phyloP scores from a whole-genome alignment of 2,329 filamentous ascomycete species.

The Mariannaea elegans region DNA sequence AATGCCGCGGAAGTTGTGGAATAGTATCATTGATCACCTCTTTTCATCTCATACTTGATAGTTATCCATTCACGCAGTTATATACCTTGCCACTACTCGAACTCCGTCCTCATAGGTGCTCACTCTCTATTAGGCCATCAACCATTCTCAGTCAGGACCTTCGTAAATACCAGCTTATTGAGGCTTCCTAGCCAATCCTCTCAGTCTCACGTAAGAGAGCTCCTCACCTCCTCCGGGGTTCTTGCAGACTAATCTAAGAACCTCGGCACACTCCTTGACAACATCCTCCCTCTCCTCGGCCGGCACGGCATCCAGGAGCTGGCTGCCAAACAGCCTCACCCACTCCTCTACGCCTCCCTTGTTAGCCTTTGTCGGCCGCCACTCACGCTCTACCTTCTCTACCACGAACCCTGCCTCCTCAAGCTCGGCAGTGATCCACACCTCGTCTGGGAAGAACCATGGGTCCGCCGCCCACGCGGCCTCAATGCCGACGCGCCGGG shows the following conservation, averaged over 20 bases:
- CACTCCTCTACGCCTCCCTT: slow-evolving; percentile 71
- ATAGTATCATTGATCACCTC: too few species aligned
- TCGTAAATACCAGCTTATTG: slow-evolving; percentile 6
- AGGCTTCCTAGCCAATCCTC: slow-evolving; percentile 56
- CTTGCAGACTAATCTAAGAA: slow-evolving; percentile 63
- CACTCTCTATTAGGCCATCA: too few species aligned
- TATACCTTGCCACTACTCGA: too few species aligned
- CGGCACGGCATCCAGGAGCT: slow-evolving; percentile 63
- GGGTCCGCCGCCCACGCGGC: slow-evolving; percentile 62
- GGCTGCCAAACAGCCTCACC: slow-evolving; percentile 70
- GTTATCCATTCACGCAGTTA: too few species aligned
- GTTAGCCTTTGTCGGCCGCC: slow-evolving; percentile 69
- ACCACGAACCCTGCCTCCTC: slow-evolving; percentile 58
- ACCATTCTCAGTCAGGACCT: too few species aligned
- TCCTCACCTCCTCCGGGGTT: slow-evolving; percentile 65
- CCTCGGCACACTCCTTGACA: slow-evolving; percentile 62
- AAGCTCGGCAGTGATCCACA: slow-evolving; percentile 60
- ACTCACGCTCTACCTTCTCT: slow-evolving; percentile 68
- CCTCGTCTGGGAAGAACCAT: slow-evolving; percentile 77
- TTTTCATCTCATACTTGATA: too few species aligned
- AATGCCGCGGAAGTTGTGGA: too few species aligned
- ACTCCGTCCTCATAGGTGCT: too few species aligned
- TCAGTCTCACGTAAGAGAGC: slow-evolving; percentile 63
- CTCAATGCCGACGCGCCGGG: slow-evolving; percentile 60
- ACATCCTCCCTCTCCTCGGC: slow-evolving; percentile 58